Percentiles rank a stretch among this genome's conserved stretches.
phyloP scores from a whole-genome alignment of 352 stramenopile genomes.

The Globisporangium irregulare region DNA sequence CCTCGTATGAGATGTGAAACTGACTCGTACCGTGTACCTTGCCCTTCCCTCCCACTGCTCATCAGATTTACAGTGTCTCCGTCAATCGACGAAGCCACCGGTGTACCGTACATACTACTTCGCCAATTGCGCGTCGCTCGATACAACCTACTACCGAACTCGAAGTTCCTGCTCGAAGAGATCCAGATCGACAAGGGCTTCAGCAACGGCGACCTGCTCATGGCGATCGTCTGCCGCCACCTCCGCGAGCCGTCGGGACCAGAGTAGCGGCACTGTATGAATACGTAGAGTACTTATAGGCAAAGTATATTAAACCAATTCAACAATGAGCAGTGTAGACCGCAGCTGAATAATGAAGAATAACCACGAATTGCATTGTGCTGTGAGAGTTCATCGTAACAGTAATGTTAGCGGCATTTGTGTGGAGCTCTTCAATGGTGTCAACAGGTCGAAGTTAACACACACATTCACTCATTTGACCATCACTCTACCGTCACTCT shows the following conservation, averaged over 20 bases:
- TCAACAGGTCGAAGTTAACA: too few relatives aligned
- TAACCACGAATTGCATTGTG: too few relatives aligned
- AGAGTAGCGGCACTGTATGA: not conserved
- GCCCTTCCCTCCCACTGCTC: too few relatives aligned
- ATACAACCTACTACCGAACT: slow-evolving; percentile 46
- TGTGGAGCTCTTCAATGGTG: too few relatives aligned
- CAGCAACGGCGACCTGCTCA: slow-evolving; percentile 55
- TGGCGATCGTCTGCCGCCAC: slow-evolving; percentile 39
- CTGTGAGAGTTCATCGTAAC: too few relatives aligned
- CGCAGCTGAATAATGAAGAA: too few relatives aligned
- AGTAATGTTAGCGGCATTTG: too few relatives aligned
- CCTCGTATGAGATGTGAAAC: not conserved
- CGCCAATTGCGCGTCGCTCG: slow-evolving; percentile 20
- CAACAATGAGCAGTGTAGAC: too few relatives aligned
- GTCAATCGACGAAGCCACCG: not conserved
- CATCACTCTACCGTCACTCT: too few relatives aligned
- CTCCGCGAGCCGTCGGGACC: not conserved
- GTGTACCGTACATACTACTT: slow-evolving; percentile 2
- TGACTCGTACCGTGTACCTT: too few relatives aligned
- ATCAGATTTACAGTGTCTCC: not conserved
- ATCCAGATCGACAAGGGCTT: slow-evolving; percentile 36
- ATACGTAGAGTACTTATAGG: not conserved
- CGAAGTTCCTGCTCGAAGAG: slow-evolving; percentile 35
- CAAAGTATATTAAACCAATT: too few relatives aligned
- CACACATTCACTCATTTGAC: too few relatives aligned